A percentile compares a stretch with the other conserved stretches of the same genome.
These are phyloP conservation scores for Telfairia occidentalis DNA, from an alignment of 331 rosid genomes.

Conservation along the genomic window DNA sequence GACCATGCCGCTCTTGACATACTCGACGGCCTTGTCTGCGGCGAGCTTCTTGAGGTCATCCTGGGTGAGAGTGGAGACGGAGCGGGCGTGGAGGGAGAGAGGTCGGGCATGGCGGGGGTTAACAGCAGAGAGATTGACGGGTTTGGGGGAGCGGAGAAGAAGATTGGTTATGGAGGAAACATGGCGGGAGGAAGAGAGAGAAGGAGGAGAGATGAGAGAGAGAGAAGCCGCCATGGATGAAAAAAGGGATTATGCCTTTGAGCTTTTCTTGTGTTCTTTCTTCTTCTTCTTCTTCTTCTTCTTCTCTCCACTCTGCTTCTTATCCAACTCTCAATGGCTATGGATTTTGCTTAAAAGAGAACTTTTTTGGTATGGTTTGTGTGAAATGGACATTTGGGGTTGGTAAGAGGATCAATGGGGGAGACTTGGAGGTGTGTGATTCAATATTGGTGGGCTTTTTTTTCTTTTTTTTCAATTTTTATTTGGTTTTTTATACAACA, in stretches of 20 bases:
- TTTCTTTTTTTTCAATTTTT: neutral
- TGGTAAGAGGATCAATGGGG: neutral
- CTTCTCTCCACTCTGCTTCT: neutral
- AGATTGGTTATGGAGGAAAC: slow-evolving; percentile 39
- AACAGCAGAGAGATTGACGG: slow-evolving; percentile 31
- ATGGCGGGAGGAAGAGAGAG: slow-evolving; percentile 35
- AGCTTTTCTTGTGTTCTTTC: neutral
- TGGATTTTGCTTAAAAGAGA: neutral
- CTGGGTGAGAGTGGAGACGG: slow-evolving; percentile 53
- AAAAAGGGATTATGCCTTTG: neutral
- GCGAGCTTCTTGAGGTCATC: slow-evolving; percentile 85
- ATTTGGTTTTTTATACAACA: neutral
- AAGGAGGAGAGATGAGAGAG: slow-evolving; percentile 40
- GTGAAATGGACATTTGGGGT: slow-evolving; percentile 7
- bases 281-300: neutral
- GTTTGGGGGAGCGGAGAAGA: slow-evolving; percentile 32
- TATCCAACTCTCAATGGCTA: neutral
- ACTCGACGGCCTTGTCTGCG: slow-evolving; percentile 88
- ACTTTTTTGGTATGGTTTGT: neutral
- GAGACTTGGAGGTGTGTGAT: neutral
- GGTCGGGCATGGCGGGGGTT: neutral
- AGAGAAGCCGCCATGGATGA: slow-evolving; percentile 75
- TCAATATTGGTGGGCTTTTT: neutral
- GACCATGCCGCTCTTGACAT: slow-evolving; percentile 83
- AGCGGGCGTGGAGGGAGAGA: slow-evolving; percentile 34